Evolutionary conservation across 495 filamentous ascomycete genomes (phyloP), one percentile per base, ranked within the genome.

Genomic region (Aspergillus homomorphus): DNA sequence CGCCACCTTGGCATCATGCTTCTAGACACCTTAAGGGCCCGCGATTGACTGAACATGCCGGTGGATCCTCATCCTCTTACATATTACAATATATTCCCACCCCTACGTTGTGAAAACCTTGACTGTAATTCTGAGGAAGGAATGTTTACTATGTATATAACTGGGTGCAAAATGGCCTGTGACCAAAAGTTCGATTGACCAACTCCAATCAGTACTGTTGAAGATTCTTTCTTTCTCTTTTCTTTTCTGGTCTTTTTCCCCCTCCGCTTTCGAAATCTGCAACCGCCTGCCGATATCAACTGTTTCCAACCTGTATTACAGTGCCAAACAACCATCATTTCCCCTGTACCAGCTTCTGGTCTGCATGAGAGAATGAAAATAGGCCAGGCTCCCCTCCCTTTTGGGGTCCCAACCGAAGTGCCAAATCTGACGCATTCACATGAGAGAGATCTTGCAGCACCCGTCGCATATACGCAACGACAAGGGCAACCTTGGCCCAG

Each of bases 401-500:
- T 10, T 60, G 59, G 14, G 61, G 58, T 15, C 56, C 59, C 33
- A 80, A 55, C 1, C 66, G 65, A 61, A 79, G 73, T 3, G 75
- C 68, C 24, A 83, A 55, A 64, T 76, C 76, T 23, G 81, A 82
- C 62, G 95, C 89, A 3, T 73, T 60, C 68, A 89, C 76, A 56
- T 77, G 73, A 20, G 88, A 86, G 53, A 96, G 71, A 51, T 82
- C 77, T 51, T 77, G 76, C 52, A 94, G 61, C 16, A 84, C 78
- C 43, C 83, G 78, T 18, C 92, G 80, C 79, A 96, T 87, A 78
- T 90, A 96, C 43, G 81, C 82, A 16, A 92, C 89, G 38, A 96
- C 82, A 58, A 81, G 77, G 0, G 89, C 92, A 57, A 98, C 68
- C 50, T 80, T 76, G 48, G 80, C 77, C 68, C 87, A 75, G 70